Conservation (phyloP, 2,329 filamentous ascomycete species). For the Didymella exigua region DNA sequence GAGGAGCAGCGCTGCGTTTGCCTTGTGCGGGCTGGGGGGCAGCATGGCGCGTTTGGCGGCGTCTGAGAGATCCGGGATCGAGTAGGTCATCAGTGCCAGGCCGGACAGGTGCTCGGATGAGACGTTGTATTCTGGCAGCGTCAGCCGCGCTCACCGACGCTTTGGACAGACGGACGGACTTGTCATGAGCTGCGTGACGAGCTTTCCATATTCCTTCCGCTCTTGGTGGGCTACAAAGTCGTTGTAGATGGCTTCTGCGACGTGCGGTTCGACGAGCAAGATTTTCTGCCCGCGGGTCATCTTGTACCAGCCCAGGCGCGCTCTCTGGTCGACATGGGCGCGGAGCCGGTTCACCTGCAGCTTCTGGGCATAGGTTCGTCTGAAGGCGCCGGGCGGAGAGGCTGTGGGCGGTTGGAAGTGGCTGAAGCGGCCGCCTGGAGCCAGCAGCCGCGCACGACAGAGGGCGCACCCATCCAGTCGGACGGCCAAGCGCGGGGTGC, state of each 20-base stretch:
- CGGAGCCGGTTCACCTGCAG: conserved; percentile 25
- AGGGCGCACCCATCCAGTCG: conserved; percentile 24
- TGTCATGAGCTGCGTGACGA: conserved; percentile 6
- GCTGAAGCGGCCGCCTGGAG: background rate
- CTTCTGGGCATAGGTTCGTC: conserved; percentile 26
- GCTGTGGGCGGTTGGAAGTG: background rate
- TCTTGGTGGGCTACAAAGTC: conserved; percentile 32
- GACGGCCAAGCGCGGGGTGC: conserved; percentile 13
- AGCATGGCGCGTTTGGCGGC: conserved; percentile 23
- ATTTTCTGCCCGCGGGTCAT: conserved; percentile 26
- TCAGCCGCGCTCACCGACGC: conserved; percentile 6
- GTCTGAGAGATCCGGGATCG: conserved; percentile 34
- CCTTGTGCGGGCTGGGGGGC: conserved; percentile 34
- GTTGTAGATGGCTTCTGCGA: conserved; percentile 31
- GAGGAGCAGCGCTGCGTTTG: conserved; percentile 26
- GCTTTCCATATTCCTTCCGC: conserved; percentile 22
- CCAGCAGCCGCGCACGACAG: conserved; percentile 26
- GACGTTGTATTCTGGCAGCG: conserved; percentile 30
- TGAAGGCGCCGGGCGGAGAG: background rate
- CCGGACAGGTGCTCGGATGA: conserved; percentile 31
- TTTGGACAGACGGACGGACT: conserved; percentile 6
- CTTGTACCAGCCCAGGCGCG: conserved; percentile 28
- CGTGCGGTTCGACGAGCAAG: conserved; percentile 17
- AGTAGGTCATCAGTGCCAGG: conserved; percentile 33
- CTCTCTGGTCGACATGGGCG: conserved; percentile 28